Evolutionary conservation across 805 yeast species (phyloP).

Genomic region (Metschnikowia rubicola): DNA sequence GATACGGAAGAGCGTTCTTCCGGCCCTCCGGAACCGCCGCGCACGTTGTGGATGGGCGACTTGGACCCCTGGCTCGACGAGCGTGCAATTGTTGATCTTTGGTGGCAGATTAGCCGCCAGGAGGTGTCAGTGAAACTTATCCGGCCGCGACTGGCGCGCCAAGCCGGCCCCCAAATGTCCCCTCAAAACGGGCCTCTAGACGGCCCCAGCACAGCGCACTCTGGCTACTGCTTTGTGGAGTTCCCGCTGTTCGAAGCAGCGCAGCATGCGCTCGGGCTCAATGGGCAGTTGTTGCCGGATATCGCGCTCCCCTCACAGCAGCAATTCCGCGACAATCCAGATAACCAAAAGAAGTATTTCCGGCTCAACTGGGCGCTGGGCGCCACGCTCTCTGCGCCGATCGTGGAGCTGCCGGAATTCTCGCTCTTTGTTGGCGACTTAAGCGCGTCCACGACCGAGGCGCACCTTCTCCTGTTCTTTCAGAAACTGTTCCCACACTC

Average conservation of each 20-base stretch:
- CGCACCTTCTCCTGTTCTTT: conserved; percentile 68
- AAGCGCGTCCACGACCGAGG: conserved; percentile 75
- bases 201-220: conserved; percentile 25
- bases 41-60: conserved; percentile 88
- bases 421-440: conserved; percentile 82
- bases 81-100: conserved; percentile 44
- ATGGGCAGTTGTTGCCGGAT: conserved; percentile 64
- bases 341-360: conserved; percentile 56
- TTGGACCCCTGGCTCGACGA: conserved; percentile 79
- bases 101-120: conserved; percentile 59
- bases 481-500: conserved; percentile 60
- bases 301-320: conserved; percentile 44
- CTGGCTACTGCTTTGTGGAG: conserved; percentile 77
- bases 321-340: conserved; percentile 39
- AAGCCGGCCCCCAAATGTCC: conserved; percentile 1
- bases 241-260: conserved; percentile 69
- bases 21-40: conserved; percentile 43
- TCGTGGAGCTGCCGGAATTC: conserved; percentile 70
- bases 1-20: conserved; percentile 8
- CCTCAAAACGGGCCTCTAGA: conserved; percentile 9
- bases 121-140: conserved; percentile 66
- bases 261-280: conserved; percentile 60
- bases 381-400: conserved; percentile 68
- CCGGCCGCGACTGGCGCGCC: conserved; percentile 36
- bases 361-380: conserved; percentile 84